Percentiles rank a stretch among this genome's conserved stretches.
Conservation (phyloP, 805 yeast genomes). For the Candida dendrica region DNA sequence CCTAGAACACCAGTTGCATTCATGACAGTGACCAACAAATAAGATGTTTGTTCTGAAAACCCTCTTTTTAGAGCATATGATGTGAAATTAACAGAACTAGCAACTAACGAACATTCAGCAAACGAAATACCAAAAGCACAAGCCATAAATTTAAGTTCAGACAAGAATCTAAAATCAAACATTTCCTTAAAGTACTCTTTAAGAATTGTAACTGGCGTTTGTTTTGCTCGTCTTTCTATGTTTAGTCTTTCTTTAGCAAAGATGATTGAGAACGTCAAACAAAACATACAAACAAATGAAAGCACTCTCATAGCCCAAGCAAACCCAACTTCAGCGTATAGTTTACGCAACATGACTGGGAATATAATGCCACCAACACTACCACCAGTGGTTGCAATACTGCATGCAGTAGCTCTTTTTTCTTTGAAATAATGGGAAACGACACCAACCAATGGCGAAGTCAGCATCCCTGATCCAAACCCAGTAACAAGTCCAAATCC, state of each 20-base stretch:
- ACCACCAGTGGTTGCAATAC: conserved; percentile 41
- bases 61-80: conserved; percentile 43
- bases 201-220: no score
- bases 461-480: conserved; percentile 46
- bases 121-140: conserved; percentile 33
- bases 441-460: conserved; percentile 52
- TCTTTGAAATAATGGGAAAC: conserved; percentile 56
- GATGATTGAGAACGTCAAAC: conserved; percentile 24
- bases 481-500: conserved; percentile 49
- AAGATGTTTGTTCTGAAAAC: conserved; percentile 31
- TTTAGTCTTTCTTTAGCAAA: conserved; percentile 30
- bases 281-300: conserved; percentile 35
- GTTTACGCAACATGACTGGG: conserved; percentile 40
- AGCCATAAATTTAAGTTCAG: conserved; percentile 35
- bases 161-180: conserved; percentile 28
- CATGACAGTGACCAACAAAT: conserved; percentile 35
- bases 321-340: conserved; percentile 42
- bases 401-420: conserved; percentile 48
- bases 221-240: not conserved
- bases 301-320: conserved; percentile 49
- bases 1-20: conserved; percentile 37
- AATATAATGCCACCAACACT: conserved; percentile 46
- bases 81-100: conserved; percentile 38
- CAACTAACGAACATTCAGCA: conserved; percentile 37
- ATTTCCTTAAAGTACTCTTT: conserved; percentile 16